Percentiles rank a stretch among this genome's conserved stretches.
phyloP scores from a whole-genome alignment of 1,284 basidiomycete species.

The Ganoderma multipileum region DNA sequence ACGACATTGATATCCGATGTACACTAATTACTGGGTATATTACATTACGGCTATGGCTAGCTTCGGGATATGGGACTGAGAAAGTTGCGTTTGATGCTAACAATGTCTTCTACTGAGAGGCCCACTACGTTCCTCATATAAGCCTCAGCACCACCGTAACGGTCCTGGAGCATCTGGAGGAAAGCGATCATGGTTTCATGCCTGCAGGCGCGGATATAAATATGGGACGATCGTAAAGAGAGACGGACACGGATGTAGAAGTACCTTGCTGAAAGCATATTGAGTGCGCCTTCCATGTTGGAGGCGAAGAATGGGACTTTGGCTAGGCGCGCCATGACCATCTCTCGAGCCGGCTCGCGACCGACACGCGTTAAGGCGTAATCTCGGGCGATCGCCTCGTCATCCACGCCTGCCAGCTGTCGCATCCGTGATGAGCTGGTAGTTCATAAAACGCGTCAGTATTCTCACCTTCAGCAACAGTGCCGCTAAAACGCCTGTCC shows the following conservation, averaged over 20 bases:
- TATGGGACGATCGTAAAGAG: neutral
- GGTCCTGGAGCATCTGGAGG: conserved; percentile 60
- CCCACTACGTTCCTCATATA: conserved; percentile 63
- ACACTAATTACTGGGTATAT: conserved; percentile 22
- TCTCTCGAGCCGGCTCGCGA: conserved; percentile 74
- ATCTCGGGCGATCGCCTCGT: conserved; percentile 70
- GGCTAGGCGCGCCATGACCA: conserved; percentile 67
- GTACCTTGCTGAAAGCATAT: conserved; percentile 80
- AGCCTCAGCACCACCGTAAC: conserved; percentile 70
- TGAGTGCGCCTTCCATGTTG: conserved; percentile 74
- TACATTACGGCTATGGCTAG: conserved; percentile 10
- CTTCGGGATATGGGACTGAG: conserved; percentile 41
- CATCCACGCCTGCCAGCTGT: conserved; percentile 73
- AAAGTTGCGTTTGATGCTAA: conserved; percentile 64
- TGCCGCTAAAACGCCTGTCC: conserved; percentile 79
- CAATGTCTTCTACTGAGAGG: conserved; percentile 66
- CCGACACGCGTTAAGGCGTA: conserved; percentile 79
- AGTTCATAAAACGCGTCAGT: neutral
- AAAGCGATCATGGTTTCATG: conserved; percentile 77
- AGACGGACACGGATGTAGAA: no score
- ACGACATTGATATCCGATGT: conserved; percentile 12
- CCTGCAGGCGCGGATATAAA: conserved; percentile 43
- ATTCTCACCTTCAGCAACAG: conserved; percentile 66
- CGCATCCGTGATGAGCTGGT: neutral
- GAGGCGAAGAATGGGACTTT: conserved; percentile 75